Evolutionary conservation across 768 basidiomycete species (phyloP), one percentile per base, ranked within the genome.

Genomic region (Stropharia rugosoannulata): DNA sequence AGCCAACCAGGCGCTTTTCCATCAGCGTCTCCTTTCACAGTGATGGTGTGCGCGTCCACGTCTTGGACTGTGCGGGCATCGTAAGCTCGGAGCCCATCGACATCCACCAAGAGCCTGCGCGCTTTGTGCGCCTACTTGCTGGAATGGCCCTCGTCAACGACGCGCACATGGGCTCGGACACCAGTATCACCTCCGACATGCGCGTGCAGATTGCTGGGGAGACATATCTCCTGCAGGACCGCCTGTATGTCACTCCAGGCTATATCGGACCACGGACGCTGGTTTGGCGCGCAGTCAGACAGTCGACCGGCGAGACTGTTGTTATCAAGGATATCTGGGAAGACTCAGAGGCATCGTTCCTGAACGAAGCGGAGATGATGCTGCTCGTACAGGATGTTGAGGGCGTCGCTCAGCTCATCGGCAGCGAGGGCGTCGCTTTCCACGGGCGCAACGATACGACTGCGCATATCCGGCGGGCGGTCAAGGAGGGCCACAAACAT

Each of bases 281-380:
- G 4, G 38, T 40, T 16, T 56, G 49, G 49, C 40, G 49, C 7
- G 55, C 49, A 2, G 2, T 18, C 12, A 39, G 48, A 5, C 16
- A 49, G 22, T 9, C 10, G 15, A n/a, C 15, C 9, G 49, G 19
- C 11, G 18, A 13, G 1, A 29, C 38, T 25, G 48, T 49, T 19
- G 55, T 51, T 4, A 51, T 56, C 18, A 56, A 56, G 42, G 41
- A 50, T 27, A 37, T 43, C 0, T 56, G 55, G 49, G 43, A 41
- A 3, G 49, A 56, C 37, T 4, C 29, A 32, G 19, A 9, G 0
- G 39, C 48, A 4, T 15, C 41, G 6, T 15, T 16, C 6, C 2
- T 44, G 19, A 45, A 41, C 13, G 49, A 51, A 12, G 45, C 15
- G 13, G 42, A 46, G 11, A 39, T 56, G 10, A 27, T 45, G 42